Evolutionary conservation across 352 stramenopile species (phyloP).

Genomic region (Phytophthora parvispora): DNA sequence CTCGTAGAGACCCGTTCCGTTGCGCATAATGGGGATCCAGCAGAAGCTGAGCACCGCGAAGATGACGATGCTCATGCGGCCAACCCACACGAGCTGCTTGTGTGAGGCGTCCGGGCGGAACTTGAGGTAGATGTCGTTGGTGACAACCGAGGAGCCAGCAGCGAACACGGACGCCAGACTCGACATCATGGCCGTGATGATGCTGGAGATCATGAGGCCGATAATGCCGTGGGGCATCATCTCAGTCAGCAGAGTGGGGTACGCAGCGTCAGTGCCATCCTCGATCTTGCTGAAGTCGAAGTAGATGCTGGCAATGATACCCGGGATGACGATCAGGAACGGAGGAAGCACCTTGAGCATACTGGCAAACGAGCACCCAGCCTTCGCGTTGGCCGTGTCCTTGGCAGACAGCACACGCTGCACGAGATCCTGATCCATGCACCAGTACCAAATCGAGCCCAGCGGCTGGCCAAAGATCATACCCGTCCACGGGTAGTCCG

Average conservation of each 20-base stretch:
- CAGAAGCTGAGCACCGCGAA: conserved; percentile 68
- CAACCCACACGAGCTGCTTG: conserved; percentile 71
- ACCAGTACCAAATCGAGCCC: conserved; percentile 80
- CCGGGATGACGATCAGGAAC: conserved; percentile 77
- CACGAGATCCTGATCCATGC: conserved; percentile 78
- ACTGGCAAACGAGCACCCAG: conserved; percentile 60
- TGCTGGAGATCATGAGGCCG: conserved; percentile 74
- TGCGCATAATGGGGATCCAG: conserved; percentile 75
- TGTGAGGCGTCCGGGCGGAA: conserved; percentile 59
- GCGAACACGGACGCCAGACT: conserved; percentile 74
- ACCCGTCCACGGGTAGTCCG: conserved; percentile 76
- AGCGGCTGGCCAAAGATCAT: conserved; percentile 76
- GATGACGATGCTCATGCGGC: conserved; percentile 53
- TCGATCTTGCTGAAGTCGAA: conserved; percentile 67
- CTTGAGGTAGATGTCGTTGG: conserved; percentile 76
- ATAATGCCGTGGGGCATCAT: conserved; percentile 75
- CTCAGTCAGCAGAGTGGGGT: conserved; percentile 72
- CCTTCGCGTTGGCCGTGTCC: conserved; percentile 70
- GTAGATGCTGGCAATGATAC: conserved; percentile 67
- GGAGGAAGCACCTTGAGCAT: conserved; percentile 75
- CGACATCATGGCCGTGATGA: conserved; percentile 82
- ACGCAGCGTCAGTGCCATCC: conserved; percentile 67
- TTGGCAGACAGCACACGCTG: conserved; percentile 79
- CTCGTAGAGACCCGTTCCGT: conserved; percentile 69
- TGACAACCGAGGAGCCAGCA: conserved; percentile 66